These are phyloP conservation scores for Linum usitatissimum DNA, from an alignment of 345 rosid genomes.

Conservation along the genomic window DNA sequence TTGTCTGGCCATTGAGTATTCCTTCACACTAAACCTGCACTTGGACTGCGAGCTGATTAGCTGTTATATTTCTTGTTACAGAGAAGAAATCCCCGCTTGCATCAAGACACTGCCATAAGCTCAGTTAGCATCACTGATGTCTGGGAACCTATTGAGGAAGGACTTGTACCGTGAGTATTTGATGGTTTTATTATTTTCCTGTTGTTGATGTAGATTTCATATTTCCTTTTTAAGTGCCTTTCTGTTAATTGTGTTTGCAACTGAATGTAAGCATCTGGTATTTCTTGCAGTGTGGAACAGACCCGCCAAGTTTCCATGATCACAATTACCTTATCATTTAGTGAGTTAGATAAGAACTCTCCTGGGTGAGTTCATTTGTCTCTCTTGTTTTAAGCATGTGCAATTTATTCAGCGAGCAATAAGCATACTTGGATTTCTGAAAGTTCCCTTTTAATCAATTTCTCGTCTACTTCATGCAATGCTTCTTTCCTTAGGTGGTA, in stretches of 20 bases:
- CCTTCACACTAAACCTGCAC: neutral
- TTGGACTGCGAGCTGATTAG: neutral
- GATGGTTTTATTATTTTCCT: slow-evolving; percentile 9
- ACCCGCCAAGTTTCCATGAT: slow-evolving; percentile 92
- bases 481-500: neutral
- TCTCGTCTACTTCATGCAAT: neutral
- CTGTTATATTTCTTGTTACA: slow-evolving; percentile 20
- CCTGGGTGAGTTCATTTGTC: slow-evolving; percentile 55
- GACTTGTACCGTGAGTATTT: slow-evolving; percentile 63
- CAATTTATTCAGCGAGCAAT: too few species aligned
- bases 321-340: slow-evolving; percentile 66
- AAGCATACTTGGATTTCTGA: neutral
- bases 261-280: slow-evolving; percentile 1
- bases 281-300: slow-evolving; percentile 78
- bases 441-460: neutral
- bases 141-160: slow-evolving; percentile 97
- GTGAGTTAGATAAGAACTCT: slow-evolving; percentile 54
- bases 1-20: slow-evolving; percentile 14
- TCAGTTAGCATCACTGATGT: slow-evolving; percentile 87
- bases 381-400: neutral
- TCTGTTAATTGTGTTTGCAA: neutral
- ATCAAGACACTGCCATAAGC: slow-evolving; percentile 81
- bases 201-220: too few species aligned
- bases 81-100: slow-evolving; percentile 66
- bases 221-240: neutral